phyloP scores from a whole-genome alignment of 805 yeast genomes.

The Schizosaccharomyces octosporus region DNA sequence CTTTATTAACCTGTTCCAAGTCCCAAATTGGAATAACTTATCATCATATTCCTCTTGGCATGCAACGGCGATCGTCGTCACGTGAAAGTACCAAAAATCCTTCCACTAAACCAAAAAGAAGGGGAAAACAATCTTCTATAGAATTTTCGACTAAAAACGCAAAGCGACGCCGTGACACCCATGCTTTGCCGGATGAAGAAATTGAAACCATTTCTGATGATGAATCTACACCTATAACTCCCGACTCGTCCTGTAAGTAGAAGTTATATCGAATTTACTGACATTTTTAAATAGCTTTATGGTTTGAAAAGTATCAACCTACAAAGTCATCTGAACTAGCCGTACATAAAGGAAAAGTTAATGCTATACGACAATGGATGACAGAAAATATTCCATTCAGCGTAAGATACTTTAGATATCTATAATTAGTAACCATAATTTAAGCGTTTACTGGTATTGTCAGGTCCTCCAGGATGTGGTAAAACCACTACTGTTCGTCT shows the following conservation, averaged over 20 bases:
- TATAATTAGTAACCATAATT: background rate
- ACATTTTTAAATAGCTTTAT: background rate
- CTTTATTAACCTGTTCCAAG: no score
- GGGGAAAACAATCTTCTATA: background rate
- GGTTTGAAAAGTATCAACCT: background rate
- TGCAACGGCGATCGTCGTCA: background rate
- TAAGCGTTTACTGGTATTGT: background rate
- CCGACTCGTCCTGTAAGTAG: background rate
- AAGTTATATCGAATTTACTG: no score
- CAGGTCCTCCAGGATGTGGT: conserved; percentile 1
- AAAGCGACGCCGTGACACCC: background rate
- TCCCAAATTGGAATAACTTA: no score
- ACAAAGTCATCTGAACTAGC: background rate
- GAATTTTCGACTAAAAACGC: background rate
- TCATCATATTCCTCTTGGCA: background rate
- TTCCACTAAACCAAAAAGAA: background rate
- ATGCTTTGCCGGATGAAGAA: background rate
- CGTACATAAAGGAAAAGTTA: background rate
- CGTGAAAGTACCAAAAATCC: background rate
- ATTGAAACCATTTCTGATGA: conserved; percentile 1
- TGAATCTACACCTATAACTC: background rate
- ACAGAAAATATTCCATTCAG: background rate
- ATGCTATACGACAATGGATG: background rate
- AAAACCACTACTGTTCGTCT: background rate
- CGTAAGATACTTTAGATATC: background rate